Base-by-base conservation (phyloP, 305 asterid species). In the Coffea humblotiana region DNA sequence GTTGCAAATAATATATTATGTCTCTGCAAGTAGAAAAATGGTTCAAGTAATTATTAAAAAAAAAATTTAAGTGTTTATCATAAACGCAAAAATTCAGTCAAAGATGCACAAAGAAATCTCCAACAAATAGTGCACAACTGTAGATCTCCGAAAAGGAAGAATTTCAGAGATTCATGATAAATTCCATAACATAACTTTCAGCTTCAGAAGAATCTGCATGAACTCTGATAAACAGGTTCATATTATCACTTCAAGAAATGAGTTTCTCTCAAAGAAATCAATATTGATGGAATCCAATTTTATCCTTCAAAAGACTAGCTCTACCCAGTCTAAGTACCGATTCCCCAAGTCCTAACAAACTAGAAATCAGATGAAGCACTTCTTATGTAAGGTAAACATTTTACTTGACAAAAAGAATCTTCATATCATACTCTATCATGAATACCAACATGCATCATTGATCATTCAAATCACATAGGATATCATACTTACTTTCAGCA, bases 401-500 rank as follows among this genome's bases (percentile, higher is more conserved):
- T 74, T 23, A 64, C 56, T 63, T 47, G 47, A 43, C n/a, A 65
- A 79, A 77, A 54, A 65, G 18, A 68, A 77, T 35, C 72, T 78
- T 66, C 51, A 49, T 76, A 73, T 75, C 76, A 45, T 54, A 78
- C 74, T 73, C 66, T 63, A 54, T 43, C 81, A 75, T 18, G 29
- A 64, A n/a, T 63, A 25, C 81, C 27, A 52, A 68, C 63, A 56
- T 18, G 35, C 27, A 15, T 25, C 8, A 32, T 5, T 29, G 74
- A 82, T 75, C 43, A 40, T 74, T 77, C 79, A 77, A 75, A 76
- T 68, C 80, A 79, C 63, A 86, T 70, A 80, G 48, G 32, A 72
- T 75, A 67, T 51, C 79, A 73, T 76, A 80, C 97, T 80, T 86
- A 96, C 99, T 90, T 52, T 94, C 95, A 80, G 92, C 87, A 87